A percentile compares a stretch with the other conserved stretches of the same genome.
phyloP scores from a whole-genome alignment of 805 yeast species.

The Myxozyma neglecta region DNA sequence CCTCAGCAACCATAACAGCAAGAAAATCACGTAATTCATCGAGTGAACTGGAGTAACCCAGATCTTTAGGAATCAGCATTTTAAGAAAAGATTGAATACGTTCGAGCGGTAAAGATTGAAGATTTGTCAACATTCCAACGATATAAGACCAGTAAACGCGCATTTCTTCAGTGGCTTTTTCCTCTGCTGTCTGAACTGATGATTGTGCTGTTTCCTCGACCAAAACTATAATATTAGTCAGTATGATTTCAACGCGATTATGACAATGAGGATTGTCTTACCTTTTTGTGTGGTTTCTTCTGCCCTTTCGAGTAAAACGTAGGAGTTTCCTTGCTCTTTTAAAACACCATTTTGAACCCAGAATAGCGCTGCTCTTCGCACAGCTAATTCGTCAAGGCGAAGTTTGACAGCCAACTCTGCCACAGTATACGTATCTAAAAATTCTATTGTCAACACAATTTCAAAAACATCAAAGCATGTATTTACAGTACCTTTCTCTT shows the following conservation, averaged over 20 bases:
- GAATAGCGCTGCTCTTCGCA: slow-evolving; percentile 47
- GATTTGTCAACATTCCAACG: slow-evolving; percentile 56
- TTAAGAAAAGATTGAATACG: slow-evolving; percentile 56
- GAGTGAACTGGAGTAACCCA: slow-evolving; percentile 43
- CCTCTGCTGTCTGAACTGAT: slow-evolving; percentile 37
- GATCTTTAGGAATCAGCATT: slow-evolving; percentile 57
- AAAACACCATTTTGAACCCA: slow-evolving; percentile 69
- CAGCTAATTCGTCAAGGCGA: slow-evolving; percentile 47
- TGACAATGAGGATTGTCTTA: background rate
- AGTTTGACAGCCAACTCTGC: slow-evolving; percentile 43
- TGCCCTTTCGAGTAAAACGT: slow-evolving; percentile 45
- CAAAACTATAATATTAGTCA: background rate
- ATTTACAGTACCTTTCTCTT: slow-evolving; percentile 28
- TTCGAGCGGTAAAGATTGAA: slow-evolving; percentile 51
- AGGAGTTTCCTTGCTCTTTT: slow-evolving; percentile 42
- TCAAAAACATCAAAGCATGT: background rate
- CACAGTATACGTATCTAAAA: slow-evolving; percentile 37
- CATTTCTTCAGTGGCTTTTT: slow-evolving; percentile 41
- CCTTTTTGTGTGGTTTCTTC: slow-evolving; percentile 30
- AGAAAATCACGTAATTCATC: slow-evolving; percentile 49
- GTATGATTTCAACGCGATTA: background rate
- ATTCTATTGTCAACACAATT: background rate
- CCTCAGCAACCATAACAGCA: slow-evolving; percentile 48
- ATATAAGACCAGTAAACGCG: slow-evolving; percentile 47
- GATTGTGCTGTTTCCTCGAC: slow-evolving; percentile 25